Evolutionary conservation across 2,329 filamentous ascomycete genomes (phyloP).

Genomic region (Xylaria hypoxylon): DNA sequence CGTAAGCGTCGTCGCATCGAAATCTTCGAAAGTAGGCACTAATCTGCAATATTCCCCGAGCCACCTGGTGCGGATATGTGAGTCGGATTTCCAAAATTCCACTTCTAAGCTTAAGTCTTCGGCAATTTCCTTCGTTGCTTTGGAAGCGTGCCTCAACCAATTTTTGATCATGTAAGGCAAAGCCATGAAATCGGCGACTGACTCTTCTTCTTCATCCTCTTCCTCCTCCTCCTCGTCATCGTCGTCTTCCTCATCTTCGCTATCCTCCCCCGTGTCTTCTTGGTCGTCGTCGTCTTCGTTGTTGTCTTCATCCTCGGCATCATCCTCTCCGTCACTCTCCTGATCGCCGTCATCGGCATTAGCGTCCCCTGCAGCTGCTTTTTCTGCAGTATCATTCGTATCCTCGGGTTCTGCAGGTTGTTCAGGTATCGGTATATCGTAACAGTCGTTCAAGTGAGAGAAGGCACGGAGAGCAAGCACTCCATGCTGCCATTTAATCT

Average conservation of each 20-base stretch:
- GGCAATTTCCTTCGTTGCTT: slow-evolving; percentile 57
- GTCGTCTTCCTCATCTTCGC: slow-evolving; percentile 29
- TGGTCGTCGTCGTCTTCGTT: slow-evolving; percentile 33
- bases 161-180: slow-evolving; percentile 55
- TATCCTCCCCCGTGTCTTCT: slow-evolving; percentile 17
- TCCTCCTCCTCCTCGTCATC: slow-evolving; percentile 37
- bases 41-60: slow-evolving; percentile 52
- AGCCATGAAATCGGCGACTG: slow-evolving; percentile 42
- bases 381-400: slow-evolving; percentile 7
- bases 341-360: slow-evolving; percentile 27
- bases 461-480: slow-evolving; percentile 55
- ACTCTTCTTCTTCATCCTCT: slow-evolving; percentile 41
- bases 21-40: slow-evolving; percentile 49
- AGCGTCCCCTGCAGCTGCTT: slow-evolving; percentile 21
- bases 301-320: slow-evolving; percentile 21
- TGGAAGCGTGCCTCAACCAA: slow-evolving; percentile 57
- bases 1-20: slow-evolving; percentile 48
- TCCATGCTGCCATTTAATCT: slow-evolving; percentile 57
- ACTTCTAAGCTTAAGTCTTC: slow-evolving; percentile 54
- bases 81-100: slow-evolving; percentile 55
- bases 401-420: slow-evolving; percentile 19
- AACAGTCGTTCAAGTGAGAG: slow-evolving; percentile 52
- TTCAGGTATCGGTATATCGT: slow-evolving; percentile 46
- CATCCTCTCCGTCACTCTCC: slow-evolving; percentile 24
- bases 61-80: slow-evolving; percentile 54